Conservation (phyloP, 2,329 filamentous ascomycete species). For the Aspergillus sp. region DNA sequence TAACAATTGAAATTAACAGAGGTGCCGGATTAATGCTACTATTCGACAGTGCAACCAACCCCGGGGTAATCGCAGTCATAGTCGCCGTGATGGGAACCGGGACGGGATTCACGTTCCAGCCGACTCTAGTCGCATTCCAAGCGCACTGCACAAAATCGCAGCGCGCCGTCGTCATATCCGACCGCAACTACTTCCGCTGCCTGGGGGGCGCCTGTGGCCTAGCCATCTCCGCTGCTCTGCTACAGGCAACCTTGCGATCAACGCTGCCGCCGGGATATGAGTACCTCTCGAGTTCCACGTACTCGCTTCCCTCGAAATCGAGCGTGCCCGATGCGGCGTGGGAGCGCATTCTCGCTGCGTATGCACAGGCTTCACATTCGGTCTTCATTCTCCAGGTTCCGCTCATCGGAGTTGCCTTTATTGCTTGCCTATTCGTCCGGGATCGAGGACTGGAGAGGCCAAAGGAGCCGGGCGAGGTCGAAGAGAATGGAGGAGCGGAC, state of each 20-base stretch:
- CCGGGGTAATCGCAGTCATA: slow-evolving; percentile 43
- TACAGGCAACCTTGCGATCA: slow-evolving; percentile 29
- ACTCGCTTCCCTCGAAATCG: slow-evolving; percentile 22
- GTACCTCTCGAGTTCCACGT: slow-evolving; percentile 32
- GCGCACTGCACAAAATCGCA: slow-evolving; percentile 49
- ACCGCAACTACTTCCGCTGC: slow-evolving; percentile 54
- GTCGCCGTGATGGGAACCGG: slow-evolving; percentile 45
- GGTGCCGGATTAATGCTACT: slow-evolving; percentile 46
- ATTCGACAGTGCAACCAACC: slow-evolving; percentile 37
- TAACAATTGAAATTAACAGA: slow-evolving; percentile 9
- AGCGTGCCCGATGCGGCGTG: slow-evolving; percentile 25
- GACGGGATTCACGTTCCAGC: slow-evolving; percentile 46
- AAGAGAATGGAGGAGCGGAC: slow-evolving; percentile 19
- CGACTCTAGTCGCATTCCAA: slow-evolving; percentile 49
- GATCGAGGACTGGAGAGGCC: slow-evolving; percentile 39
- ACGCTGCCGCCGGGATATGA: slow-evolving; percentile 32
- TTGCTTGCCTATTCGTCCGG: slow-evolving; percentile 44
- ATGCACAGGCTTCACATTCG: slow-evolving; percentile 44
- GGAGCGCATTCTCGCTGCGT: slow-evolving; percentile 40
- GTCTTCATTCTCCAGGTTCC: slow-evolving; percentile 52
- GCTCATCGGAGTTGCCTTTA: slow-evolving; percentile 42
- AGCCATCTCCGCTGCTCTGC: slow-evolving; percentile 47
- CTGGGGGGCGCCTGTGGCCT: slow-evolving; percentile 51
- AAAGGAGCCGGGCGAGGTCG: slow-evolving; percentile 19
- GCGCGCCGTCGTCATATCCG: slow-evolving; percentile 53